Conservation (phyloP, 495 filamentous ascomycete species). For the Hyaloscypha bicolor region DNA sequence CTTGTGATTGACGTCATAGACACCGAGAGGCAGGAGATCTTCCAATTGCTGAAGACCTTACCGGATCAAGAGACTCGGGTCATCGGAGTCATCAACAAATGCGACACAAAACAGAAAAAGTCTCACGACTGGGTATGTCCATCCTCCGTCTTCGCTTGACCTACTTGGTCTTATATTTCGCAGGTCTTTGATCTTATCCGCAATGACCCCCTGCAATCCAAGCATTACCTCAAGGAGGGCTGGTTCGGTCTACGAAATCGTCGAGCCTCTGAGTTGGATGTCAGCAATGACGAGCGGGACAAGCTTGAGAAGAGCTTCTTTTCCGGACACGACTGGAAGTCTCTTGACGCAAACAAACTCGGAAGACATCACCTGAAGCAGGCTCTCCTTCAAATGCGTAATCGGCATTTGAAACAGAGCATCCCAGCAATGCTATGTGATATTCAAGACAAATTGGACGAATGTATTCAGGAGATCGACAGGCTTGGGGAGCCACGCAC, state of each 20-base stretch:
- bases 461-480: not conserved
- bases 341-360: constrained; percentile 6
- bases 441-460: constrained; percentile 8
- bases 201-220: not conserved
- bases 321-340: constrained; percentile 12
- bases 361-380: constrained; percentile 19
- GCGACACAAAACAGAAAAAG: constrained; percentile 13
- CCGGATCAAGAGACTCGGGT: constrained; percentile 5
- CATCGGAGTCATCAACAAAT: constrained; percentile 22
- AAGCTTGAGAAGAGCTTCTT: constrained; percentile 15
- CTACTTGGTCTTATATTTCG: not conserved
- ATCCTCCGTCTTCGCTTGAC: not conserved
- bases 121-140: constrained; percentile 16
- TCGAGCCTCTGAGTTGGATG: not conserved
- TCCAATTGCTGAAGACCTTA: not conserved
- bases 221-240: constrained; percentile 8
- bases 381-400: constrained; percentile 20
- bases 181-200: constrained; percentile 21
- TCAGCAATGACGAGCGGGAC: constrained; percentile 15
- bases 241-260: constrained; percentile 24
- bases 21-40: constrained; percentile 13
- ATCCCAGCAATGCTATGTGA: constrained; percentile 8
- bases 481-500: constrained; percentile 13
- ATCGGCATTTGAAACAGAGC: constrained; percentile 17
- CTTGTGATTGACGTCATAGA: constrained; percentile 16